These are phyloP conservation scores for Suillus decipiens DNA, from an alignment of 768 basidiomycete genomes.

Conservation along the genomic window DNA sequence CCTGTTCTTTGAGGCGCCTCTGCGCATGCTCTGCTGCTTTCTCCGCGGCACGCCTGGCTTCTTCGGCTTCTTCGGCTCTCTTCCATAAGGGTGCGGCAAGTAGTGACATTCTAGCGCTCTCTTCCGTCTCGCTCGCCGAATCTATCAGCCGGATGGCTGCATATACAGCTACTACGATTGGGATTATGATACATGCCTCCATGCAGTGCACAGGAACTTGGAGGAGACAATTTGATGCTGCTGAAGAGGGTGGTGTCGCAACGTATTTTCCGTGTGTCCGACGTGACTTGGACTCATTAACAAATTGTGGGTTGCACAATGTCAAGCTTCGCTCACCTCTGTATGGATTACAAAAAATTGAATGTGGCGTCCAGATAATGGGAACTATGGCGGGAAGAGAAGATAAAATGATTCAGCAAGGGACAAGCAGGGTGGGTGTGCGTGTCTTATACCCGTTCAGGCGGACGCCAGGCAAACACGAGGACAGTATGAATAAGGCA, in stretches of 20 bases:
- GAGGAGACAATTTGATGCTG: neutral
- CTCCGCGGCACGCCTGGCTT: no score
- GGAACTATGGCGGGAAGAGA: neutral
- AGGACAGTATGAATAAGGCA: neutral
- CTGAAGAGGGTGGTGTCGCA: neutral
- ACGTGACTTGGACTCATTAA: neutral
- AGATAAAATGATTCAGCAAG: neutral
- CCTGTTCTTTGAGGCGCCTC: neutral
- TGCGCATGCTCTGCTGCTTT: neutral
- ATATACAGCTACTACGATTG: neutral
- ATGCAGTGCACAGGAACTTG: neutral
- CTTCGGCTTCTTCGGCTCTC: no score
- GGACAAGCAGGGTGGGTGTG: neutral
- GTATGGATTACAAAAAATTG: neutral
- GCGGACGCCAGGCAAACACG: neutral
- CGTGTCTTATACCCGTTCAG: neutral
- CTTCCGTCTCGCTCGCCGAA: no score
- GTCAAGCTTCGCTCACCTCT: neutral
- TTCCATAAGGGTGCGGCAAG: no score
- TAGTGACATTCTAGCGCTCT: no score
- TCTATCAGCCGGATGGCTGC: no score
- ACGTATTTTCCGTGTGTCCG: neutral
- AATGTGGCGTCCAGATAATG: neutral
- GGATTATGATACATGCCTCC: neutral
- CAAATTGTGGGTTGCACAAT: neutral